Evolutionary conservation across 2,329 filamentous ascomycete genomes (phyloP).

Genomic region (Clarireedia monteithiana): DNA sequence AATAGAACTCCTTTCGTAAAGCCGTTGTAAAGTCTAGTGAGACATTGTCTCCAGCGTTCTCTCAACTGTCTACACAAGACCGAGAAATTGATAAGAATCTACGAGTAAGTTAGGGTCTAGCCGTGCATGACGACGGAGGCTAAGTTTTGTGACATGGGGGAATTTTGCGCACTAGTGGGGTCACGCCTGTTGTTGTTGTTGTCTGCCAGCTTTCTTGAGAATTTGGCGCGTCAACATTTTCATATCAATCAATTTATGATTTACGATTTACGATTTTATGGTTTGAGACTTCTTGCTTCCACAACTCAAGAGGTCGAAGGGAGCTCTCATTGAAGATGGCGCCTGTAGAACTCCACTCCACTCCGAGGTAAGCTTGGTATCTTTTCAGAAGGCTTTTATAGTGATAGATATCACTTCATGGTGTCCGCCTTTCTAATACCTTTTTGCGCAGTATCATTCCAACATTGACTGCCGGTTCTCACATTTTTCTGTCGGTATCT

Average conservation of each 20-base stretch:
- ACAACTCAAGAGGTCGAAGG: neutral
- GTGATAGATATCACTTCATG: neutral
- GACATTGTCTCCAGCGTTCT: neutral
- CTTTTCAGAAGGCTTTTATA: neutral
- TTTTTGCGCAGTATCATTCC: slow-evolving; percentile 10
- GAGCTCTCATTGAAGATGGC: slow-evolving; percentile 2
- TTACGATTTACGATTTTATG: no score
- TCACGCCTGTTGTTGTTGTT: neutral
- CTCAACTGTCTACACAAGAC: neutral
- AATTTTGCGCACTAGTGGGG: neutral
- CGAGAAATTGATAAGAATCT: neutral
- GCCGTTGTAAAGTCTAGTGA: neutral
- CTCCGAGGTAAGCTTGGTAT: slow-evolving; percentile 5
- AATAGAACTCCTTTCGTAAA: neutral
- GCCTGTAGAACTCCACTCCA: slow-evolving; percentile 5
- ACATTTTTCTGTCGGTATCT: slow-evolving; percentile 15
- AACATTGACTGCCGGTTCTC: slow-evolving; percentile 11
- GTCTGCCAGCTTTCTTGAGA: no score
- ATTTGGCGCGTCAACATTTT: neutral
- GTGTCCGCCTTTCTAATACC: slow-evolving; percentile 1
- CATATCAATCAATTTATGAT: neutral
- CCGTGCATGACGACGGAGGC: neutral
- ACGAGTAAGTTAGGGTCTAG: neutral
- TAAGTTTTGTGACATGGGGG: neutral
- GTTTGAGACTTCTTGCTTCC: neutral